Base-by-base conservation (phyloP, 2,329 filamentous ascomycete genomes). In the Cladosporium oxysporum region DNA sequence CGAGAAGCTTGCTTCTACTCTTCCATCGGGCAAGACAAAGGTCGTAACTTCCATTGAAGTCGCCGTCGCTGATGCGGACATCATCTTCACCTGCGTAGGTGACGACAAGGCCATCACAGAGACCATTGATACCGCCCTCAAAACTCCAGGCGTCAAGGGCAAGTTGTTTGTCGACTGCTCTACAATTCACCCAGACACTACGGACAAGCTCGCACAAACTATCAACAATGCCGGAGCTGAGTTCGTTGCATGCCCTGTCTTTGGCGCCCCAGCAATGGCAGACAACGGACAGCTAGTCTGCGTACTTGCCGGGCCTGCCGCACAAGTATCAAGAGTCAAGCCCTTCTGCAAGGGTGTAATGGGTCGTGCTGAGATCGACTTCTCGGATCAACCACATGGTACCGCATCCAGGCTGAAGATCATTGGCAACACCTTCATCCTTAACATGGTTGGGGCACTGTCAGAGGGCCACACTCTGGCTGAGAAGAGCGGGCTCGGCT, bases 91-190 rank as follows among this genome's bases (percentile, higher is more conserved):
- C 68, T 96, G 91, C 74, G 83, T 97, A 3, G 87, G 90, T 70
- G 90, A 95, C 83, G 68, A 57, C 69, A 67, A 31, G 29, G 64
- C 64, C n/a, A 62, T 66, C 58, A 66, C 58, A 21, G 58, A 66
- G 16, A 66, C 64, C 14, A 49, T 66, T 28, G 37, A 53, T 28
- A 35, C 58, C 3, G 85, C 90, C 33, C 79, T 92, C 3, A 72
- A 84, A 58, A 64, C 62, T 23, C 74, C 79, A 21, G 83, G 83
- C 21, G 88, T 87, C 66, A 96, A 96, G 79, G 88, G 87, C 68
- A 97, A 96, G 80, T 81, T 95, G 18, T 89, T 97, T 70, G 85
- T 96, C 35, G 93, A 97, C 75, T 93, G 90, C 83, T 95, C 91
- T 3, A 97, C 93, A 29, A 87, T 97, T 41, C 91, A 95, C 77